Base-by-base conservation (phyloP, 2,329 filamentous ascomycete genomes). In the Aspergillus eucalypticola region DNA sequence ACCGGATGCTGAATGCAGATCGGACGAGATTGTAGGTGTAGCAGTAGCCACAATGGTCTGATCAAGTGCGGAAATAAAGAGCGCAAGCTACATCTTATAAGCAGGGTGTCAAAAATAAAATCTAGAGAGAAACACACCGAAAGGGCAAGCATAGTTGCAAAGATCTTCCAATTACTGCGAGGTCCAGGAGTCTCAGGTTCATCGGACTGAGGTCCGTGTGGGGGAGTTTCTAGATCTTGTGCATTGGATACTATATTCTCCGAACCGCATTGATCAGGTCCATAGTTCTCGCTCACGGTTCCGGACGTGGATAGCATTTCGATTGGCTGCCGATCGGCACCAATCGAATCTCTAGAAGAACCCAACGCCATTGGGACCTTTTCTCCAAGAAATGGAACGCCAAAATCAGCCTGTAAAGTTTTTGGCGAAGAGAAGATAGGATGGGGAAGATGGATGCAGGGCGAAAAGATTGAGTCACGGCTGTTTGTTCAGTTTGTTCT, bases 1-100 rank as follows among this genome's bases (percentile, higher is more conserved):
- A 23, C 89, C 90, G 15, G 84, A 79, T 3, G 85, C 85, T 5
- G 89, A 90, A 48, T 86, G 70, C 62, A 93, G 84, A 61, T 89
- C 81, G 35, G 81, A 77, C 15, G 80, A 79, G 55, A 88, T 88
- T 1, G 84, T 86, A 0, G 86, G 86, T 0, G 88, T 75, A 2
- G 86, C 84, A 3, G 86, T 88, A 0, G 86, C 84, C 56, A 88
- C 79, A 64, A 88, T 88, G 0, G 85, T 86, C 59, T 74, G 71
- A 54, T 79, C 75, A 3, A 79, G 66, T 1, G 76, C 75, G 3
- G 76, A 62, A 38, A 67, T 63, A 41, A 67, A 67, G 7, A 67
- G 48, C 38, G 60, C 60, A 29, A 67, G 59, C 65, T 67, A 54
- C 29, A 8, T 21, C 29, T 56, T 54, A 51, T 62, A 25, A 62